These are phyloP conservation scores for Sporothrix sp. DNA, from an alignment of 2,329 filamentous ascomycete species.

Conservation along the genomic window DNA sequence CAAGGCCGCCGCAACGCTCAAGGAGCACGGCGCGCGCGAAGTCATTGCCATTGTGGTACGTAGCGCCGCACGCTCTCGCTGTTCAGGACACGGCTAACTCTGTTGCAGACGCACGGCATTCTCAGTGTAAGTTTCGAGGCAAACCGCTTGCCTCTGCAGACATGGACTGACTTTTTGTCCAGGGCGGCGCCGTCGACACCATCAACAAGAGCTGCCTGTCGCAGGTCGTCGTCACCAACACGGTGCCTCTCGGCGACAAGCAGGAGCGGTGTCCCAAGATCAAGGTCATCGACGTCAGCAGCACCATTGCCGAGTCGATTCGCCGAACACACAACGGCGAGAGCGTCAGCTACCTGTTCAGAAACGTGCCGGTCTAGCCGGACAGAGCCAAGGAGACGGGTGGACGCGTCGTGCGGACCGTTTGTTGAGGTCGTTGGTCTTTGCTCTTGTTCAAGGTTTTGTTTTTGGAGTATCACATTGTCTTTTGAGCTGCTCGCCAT, in stretches of 20 bases:
- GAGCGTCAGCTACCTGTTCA: constrained; percentile 57
- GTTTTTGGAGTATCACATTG: background rate
- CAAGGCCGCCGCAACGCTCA: constrained; percentile 70
- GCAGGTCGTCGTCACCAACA: constrained; percentile 84
- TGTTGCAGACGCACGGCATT: constrained; percentile 17
- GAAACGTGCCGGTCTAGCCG: constrained; percentile 47
- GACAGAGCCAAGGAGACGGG: too few relatives aligned
- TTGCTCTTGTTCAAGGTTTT: background rate
- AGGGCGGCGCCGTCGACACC: constrained; percentile 81
- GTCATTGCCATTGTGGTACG: constrained; percentile 74
- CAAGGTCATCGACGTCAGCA: constrained; percentile 84
- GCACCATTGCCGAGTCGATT: constrained; percentile 65
- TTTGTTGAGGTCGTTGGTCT: background rate
- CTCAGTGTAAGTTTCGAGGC: constrained; percentile 14
- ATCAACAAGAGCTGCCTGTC: constrained; percentile 69
- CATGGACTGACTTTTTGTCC: constrained; percentile 47
- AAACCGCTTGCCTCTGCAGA: background rate
- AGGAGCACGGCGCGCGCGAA: constrained; percentile 74
- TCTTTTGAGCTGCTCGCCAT: too few relatives aligned
- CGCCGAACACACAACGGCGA: constrained; percentile 59
- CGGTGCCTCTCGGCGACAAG: constrained; percentile 70
- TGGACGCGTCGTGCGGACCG: background rate
- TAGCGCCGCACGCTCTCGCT: too few relatives aligned
- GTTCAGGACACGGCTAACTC: too few relatives aligned
- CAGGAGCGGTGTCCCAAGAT: constrained; percentile 65